Evolutionary conservation across 495 filamentous ascomycete genomes (phyloP).

Genomic region (Lichina pygmaea): DNA sequence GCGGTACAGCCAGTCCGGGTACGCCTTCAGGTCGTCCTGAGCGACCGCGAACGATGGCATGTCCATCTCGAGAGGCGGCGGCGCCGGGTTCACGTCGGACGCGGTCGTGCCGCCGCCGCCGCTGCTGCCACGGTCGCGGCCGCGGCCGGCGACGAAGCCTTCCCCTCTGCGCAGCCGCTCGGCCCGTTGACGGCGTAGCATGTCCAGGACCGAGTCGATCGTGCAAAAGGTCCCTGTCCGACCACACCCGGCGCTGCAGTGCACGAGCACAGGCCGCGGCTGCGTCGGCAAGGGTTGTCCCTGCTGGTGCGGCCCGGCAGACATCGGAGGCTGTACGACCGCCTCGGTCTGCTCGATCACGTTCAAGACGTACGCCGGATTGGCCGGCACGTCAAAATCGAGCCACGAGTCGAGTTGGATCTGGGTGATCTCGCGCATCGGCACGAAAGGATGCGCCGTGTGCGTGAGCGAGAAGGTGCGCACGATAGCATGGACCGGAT

Average conservation of each 20-base stretch:
- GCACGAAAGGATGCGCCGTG: slow-evolving; percentile 47
- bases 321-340: slow-evolving; percentile 13
- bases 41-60: not conserved
- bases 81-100: not conserved
- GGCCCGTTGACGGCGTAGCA: slow-evolving; percentile 54
- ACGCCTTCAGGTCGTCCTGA: slow-evolving; percentile 4
- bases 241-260: slow-evolving; percentile 88
- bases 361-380: slow-evolving; percentile 59
- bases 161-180: slow-evolving; percentile 16
- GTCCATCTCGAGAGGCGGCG: not conserved
- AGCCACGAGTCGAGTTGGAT: slow-evolving; percentile 89
- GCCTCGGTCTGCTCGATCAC: slow-evolving; percentile 64
- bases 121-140: slow-evolving; percentile 13
- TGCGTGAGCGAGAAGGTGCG: slow-evolving; percentile 72
- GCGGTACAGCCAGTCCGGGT: slow-evolving; percentile 23
- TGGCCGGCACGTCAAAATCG: slow-evolving; percentile 82
- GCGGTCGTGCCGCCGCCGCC: not conserved
- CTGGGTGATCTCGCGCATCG: slow-evolving; percentile 81
- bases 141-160: slow-evolving; percentile 4
- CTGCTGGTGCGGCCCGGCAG: not conserved
- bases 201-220: slow-evolving; percentile 79
- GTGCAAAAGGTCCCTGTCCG: slow-evolving; percentile 92
- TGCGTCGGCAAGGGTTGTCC: slow-evolving; percentile 24
- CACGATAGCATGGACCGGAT: slow-evolving; percentile 35
- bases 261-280: slow-evolving; percentile 56